Evolutionary conservation across 2,329 filamentous ascomycete species (phyloP), one percentile per base, ranked within the genome.

Genomic region (Talaromyces sp.): DNA sequence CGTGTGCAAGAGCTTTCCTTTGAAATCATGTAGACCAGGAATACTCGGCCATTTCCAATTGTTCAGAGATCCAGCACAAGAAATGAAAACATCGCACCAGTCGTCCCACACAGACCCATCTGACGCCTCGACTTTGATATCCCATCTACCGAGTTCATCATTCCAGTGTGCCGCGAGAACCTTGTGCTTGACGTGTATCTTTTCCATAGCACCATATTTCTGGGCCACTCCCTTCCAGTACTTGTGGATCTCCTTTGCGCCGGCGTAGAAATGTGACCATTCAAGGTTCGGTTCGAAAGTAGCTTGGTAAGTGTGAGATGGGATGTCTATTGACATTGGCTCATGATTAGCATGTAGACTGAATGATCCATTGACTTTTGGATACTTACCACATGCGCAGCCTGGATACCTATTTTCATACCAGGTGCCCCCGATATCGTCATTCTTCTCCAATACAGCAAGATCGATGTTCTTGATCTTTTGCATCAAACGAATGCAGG

Each of bases 31-130:
- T 13, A 80, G 71, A 1, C 81, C 82, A 2, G 72, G 69, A 14
- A 84, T 77, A 56, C 79, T 71, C 5, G 80, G 80, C 75, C 76
- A 82, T 56, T 76, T 74, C 75, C 71, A 79, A 41, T 71, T 70
- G 60, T 75, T 76, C 19, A 76, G 65, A 35, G 72, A 65, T 58
- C 79, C 79, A 33, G 66, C 60, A 69, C 3, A 69, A 69, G 61
- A 72, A 70, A 75, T 66, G 10, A 74, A 61, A n/a, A 75, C 62
- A 63, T 75, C 65, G 24, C 67, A 68, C 31, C 64, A 64, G 41
- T 73, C 68, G 54, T 67, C 62, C 33, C 63, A 62, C 9, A 67
- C 50, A 22, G 57, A 58, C 2, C 37, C 64, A 19, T 56, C 62
- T 11, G 50, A 35, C 8, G 14, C 24, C 50, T 71, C 60, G 27